Percentiles rank a stretch among this genome's conserved stretches.
phyloP scores from a whole-genome alignment of 345 rosid genomes.

The Salix suchowensis region DNA sequence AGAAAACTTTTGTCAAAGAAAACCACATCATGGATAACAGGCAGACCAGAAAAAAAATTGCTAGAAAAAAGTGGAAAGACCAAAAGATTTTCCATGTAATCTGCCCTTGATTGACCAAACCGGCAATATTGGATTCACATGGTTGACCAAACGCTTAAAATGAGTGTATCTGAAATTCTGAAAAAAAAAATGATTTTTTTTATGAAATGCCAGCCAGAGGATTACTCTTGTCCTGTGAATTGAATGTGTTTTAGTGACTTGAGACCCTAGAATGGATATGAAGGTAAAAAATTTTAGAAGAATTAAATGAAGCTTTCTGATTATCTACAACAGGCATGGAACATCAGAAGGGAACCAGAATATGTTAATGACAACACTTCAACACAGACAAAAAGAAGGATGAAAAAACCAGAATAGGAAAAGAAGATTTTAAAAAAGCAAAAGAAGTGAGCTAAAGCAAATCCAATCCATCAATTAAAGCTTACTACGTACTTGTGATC shows the following conservation, averaged over 20 bases:
- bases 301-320: background rate
- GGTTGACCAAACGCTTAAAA: background rate
- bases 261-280: background rate
- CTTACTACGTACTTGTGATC: constrained; percentile 43
- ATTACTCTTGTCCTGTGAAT: background rate
- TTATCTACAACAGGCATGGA: background rate
- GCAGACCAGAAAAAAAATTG: background rate
- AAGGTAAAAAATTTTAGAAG: background rate
- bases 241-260: background rate
- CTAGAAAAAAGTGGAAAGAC: background rate
- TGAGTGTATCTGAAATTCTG: background rate
- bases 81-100: background rate
- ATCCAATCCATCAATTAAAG: background rate
- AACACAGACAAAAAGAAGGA: background rate
- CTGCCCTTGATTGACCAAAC: background rate
- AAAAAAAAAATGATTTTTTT: background rate
- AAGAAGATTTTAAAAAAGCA: background rate
- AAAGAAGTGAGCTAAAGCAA: background rate
- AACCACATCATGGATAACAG: background rate
- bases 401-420: background rate
- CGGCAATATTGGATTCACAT: background rate
- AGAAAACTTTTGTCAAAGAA: background rate
- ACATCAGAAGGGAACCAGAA: background rate
- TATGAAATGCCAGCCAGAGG: background rate
- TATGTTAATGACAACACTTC: background rate